Base-by-base conservation (phyloP, 2,329 filamentous ascomycete genomes). In the Aspergillus quadricinctus region DNA sequence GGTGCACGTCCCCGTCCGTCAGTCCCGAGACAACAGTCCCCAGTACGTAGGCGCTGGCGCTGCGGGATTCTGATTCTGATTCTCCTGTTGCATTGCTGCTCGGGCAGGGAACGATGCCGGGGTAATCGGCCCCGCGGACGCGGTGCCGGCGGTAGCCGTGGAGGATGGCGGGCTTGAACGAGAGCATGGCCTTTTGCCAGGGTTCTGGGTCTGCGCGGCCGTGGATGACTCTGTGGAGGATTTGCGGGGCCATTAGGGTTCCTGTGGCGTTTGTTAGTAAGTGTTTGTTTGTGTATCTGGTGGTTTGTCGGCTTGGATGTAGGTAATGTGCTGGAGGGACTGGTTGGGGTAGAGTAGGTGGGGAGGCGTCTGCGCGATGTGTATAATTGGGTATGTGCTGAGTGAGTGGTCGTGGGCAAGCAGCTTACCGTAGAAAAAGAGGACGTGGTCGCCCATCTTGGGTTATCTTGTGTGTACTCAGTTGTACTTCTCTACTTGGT, bases 191-290 rank as follows among this genome's bases (percentile, higher is more conserved):
- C 57, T 75, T 77, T 68, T 81, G 80, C 60, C 76, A 80, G 71
- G 72, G 79, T 67, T 72, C 81, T 37, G 67, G 83, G 67, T 60
- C 80, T 17, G 76, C 72, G 8, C 76, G 75, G 62, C 86, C 84
- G 75, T 92, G 90, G 73, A 90, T 90, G 46, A 96, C 92, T 35
- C 88, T 88, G 76, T 89, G 88, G 64, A 97, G 90, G 66, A 97
- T 87, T 67, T 88, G 84, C 0, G 88, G 85, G n/a, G 88, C 89
- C 92, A 97, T 97, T 69, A 87, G 74, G 27, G 83, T 86, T 62
- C 81, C 76, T 80, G 50, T 43, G 80, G 51, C 41, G 10, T 19
- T 35, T 53, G 19, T 60, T 55, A 31, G 31, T 54, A 35, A 10
- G 14, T 41, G 35, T 59, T 53, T 53, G n/a, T 31, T 53, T 53